These are phyloP conservation scores for Pholiota adiposa DNA, from an alignment of 1,284 basidiomycete species.

Conservation along the genomic window DNA sequence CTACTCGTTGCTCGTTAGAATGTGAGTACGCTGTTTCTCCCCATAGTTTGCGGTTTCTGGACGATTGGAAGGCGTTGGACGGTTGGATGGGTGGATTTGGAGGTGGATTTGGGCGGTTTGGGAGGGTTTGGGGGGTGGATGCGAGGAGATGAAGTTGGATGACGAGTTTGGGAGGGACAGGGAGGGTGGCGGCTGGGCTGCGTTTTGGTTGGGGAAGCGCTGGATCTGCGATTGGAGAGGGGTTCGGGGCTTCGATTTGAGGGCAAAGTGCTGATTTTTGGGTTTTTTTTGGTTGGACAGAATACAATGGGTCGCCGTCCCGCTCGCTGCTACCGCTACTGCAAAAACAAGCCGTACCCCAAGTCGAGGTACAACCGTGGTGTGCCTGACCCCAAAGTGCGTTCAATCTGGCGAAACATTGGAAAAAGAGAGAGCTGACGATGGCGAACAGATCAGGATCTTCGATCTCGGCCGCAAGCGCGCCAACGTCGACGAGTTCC, in stretches of 20 bases:
- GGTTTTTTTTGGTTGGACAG: conserved; percentile 18
- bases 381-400: conserved; percentile 93
- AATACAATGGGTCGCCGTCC: conserved; percentile 91
- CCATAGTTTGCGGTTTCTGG: background rate
- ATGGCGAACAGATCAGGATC: conserved; percentile 75
- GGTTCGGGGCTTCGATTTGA: background rate
- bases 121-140: background rate
- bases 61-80: background rate
- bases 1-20: conserved; percentile 14
- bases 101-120: background rate
- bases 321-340: conserved; percentile 96
- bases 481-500: conserved; percentile 97
- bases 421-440: background rate
- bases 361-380: conserved; percentile 98
- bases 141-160: background rate
- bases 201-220: background rate
- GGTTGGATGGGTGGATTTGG: too few relatives aligned
- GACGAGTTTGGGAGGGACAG: background rate
- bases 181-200: background rate
- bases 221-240: too few relatives aligned
- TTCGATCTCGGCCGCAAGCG: conserved; percentile 96
- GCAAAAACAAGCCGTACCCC: conserved; percentile 97
- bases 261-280: conserved; percentile 12
- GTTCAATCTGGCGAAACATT: too few relatives aligned
- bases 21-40: conserved; percentile 22